A percentile compares a stretch with the other conserved stretches of the same genome.
phyloP scores from a whole-genome alignment of 352 stramenopile species.

The Phytopythium cucurbitacearum region DNA sequence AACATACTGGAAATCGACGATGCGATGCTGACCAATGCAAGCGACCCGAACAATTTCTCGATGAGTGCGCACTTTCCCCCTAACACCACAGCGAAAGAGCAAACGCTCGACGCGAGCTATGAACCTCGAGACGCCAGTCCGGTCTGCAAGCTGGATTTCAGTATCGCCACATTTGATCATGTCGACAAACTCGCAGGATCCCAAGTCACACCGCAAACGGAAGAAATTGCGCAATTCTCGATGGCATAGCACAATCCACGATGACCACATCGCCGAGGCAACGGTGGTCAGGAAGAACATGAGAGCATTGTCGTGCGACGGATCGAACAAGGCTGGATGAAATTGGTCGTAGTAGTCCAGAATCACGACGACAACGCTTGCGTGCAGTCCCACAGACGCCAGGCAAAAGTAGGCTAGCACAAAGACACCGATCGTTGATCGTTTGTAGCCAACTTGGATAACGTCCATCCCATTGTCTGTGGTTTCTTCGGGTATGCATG shows the following conservation, averaged over 20 bases:
- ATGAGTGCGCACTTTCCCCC: neutral
- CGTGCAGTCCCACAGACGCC: slow-evolving; percentile 32
- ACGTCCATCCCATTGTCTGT: too few relatives aligned
- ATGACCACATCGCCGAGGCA: slow-evolving; percentile 9
- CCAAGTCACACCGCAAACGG: slow-evolving; percentile 9
- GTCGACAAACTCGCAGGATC: slow-evolving; percentile 17
- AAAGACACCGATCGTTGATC: slow-evolving; percentile 3
- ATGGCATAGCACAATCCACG: slow-evolving; percentile 10
- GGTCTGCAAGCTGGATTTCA: slow-evolving; percentile 17
- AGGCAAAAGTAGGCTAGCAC: slow-evolving; percentile 39
- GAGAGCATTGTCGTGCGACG: slow-evolving; percentile 11
- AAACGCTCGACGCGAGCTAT: slow-evolving; percentile 17
- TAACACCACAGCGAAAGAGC: slow-evolving; percentile 5
- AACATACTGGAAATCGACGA: slow-evolving; percentile 27
- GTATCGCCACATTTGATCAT: slow-evolving; percentile 21
- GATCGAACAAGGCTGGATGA: slow-evolving; percentile 17
- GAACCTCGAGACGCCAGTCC: slow-evolving; percentile 12
- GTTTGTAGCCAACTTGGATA: slow-evolving; percentile 21
- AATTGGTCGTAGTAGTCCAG: slow-evolving; percentile 46
- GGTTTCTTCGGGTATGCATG: neutral
- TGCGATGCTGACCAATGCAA: slow-evolving; percentile 8
- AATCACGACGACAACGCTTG: slow-evolving; percentile 41
- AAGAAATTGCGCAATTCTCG: slow-evolving; percentile 23
- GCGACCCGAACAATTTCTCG: slow-evolving; percentile 12
- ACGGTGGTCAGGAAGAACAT: slow-evolving; percentile 26